phyloP scores from a whole-genome alignment of 805 yeast species.

The Wickerhamomyces chaumierensis region DNA sequence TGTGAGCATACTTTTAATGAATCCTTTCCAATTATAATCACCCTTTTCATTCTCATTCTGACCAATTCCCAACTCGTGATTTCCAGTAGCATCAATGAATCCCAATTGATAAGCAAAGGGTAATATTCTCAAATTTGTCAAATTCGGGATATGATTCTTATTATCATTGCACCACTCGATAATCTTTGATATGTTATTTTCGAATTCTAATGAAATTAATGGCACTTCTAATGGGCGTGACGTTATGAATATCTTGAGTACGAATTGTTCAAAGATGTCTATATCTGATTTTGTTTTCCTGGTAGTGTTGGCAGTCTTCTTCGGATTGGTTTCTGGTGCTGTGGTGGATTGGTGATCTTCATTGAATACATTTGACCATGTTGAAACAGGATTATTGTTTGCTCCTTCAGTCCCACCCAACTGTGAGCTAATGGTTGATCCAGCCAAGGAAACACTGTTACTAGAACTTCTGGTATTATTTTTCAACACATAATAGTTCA shows the following conservation, averaged over 20 bases:
- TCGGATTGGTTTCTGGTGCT: neutral
- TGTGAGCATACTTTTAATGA: conserved; percentile 31
- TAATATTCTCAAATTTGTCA: conserved; percentile 48
- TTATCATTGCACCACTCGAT: conserved; percentile 40
- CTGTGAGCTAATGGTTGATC: too few relatives aligned
- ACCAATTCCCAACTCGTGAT: too few relatives aligned
- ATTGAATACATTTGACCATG: conserved; percentile 39
- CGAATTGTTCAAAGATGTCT: conserved; percentile 6
- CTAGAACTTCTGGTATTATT: conserved; percentile 3
- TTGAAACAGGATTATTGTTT: conserved; percentile 23
- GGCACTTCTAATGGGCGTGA: neutral
- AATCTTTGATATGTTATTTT: conserved; percentile 31
- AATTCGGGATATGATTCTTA: conserved; percentile 65
- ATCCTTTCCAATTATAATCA: conserved; percentile 19
- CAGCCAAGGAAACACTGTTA: too few relatives aligned
- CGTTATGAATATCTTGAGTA: conserved; percentile 19
- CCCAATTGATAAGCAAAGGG: conserved; percentile 51
- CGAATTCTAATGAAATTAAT: conserved; percentile 19
- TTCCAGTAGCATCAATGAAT: conserved; percentile 14
- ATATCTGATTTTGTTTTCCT: conserved; percentile 1
- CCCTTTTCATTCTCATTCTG: conserved; percentile 9
- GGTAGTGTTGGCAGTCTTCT: conserved; percentile 1
- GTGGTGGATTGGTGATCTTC: conserved; percentile 23
- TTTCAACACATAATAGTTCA: conserved; percentile 26
- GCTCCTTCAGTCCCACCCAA: conserved; percentile 11